Base-by-base conservation (phyloP, 148 eudicot genomes). In the Cornus kousa region DNA sequence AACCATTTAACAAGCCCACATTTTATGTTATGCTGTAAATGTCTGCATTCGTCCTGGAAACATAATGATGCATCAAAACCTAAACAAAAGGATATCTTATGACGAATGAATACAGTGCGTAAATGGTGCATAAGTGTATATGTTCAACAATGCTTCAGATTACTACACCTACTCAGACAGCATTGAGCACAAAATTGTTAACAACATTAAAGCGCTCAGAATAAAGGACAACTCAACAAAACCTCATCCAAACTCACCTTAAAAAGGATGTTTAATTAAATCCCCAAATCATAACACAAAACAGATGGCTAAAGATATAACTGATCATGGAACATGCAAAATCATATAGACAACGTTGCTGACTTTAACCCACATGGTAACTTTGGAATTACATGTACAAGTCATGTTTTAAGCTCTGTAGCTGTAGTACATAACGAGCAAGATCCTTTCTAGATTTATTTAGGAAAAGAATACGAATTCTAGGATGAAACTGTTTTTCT, bases 21-120 rank as follows among this genome's bases (percentile, higher is more conserved):
- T 82, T 88, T 92, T 74, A 97, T 94, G 79, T 91, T 92, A 82
- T 94, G 92, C 57, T 97, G 93, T 78, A 97, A 83, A 28, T 93
- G 90, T 82, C 86, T 87, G 90, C 98, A 94, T 78, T 94, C 98
- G 68, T 94, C 97, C 98, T 94, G 89, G 74, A 71, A 82, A 70
- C 24, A 48, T 53, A 12, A 53, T 33, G 77, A 28, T 71, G 77
- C 80, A 81, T 73, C 76, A 82, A 66, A 70, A 72, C 75, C 81
- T 81, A 48, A 8, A 57, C 31, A 65, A 70, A 69, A 55, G 22
- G 22, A 70, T 24, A 59, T 62, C 66, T 62, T 62, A 19, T n/a
- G 66, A 62, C 6, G 32, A 59, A 22, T 7, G 5, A 71, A 46
- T n/a, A 46, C 31, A 28, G n/a, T 35, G 50, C 23, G 7, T 22